Conservation (phyloP, 2,329 filamentous ascomycete genomes). For the Lasiodiplodia citricola region DNA sequence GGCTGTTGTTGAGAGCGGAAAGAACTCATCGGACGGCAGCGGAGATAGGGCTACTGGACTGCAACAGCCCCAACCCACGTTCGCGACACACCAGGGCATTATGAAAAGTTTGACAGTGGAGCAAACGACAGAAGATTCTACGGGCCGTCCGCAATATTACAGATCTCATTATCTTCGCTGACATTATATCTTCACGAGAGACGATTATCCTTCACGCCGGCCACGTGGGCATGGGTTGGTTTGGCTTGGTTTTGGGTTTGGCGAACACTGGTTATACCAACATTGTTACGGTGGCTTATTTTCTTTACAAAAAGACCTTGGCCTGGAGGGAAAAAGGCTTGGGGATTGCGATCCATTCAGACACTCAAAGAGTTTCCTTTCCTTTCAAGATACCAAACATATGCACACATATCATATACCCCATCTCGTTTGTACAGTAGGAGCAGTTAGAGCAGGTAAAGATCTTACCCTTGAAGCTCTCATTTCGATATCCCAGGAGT, state of each 20-base stretch:
- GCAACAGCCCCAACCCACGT: neutral
- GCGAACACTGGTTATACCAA: constrained; percentile 9
- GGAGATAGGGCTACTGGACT: neutral
- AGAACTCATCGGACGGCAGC: neutral
- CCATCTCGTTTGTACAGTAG: neutral
- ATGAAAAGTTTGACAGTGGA: constrained; percentile 20
- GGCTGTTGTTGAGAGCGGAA: neutral
- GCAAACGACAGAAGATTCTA: constrained; percentile 2
- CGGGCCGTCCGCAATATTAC: constrained; percentile 9
- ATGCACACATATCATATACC: neutral
- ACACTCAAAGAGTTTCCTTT: neutral
- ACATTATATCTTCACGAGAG: neutral
- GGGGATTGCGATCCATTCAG: neutral
- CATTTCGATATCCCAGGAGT: neutral
- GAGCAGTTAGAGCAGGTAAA: neutral
- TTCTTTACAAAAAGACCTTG: neutral
- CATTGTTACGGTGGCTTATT: neutral
- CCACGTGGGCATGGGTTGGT: neutral
- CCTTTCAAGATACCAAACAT: neutral
- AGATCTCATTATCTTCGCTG: constrained; percentile 9
- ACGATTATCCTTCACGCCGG: neutral
- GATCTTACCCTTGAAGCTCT: too few relatives aligned
- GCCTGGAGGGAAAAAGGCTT: neutral
- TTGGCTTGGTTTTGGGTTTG: neutral
- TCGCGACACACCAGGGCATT: constrained; percentile 9